Percentiles rank a stretch among this genome's conserved stretches.
Conservation (phyloP, 2,329 filamentous ascomycete species). For the Alternaria triticina region DNA sequence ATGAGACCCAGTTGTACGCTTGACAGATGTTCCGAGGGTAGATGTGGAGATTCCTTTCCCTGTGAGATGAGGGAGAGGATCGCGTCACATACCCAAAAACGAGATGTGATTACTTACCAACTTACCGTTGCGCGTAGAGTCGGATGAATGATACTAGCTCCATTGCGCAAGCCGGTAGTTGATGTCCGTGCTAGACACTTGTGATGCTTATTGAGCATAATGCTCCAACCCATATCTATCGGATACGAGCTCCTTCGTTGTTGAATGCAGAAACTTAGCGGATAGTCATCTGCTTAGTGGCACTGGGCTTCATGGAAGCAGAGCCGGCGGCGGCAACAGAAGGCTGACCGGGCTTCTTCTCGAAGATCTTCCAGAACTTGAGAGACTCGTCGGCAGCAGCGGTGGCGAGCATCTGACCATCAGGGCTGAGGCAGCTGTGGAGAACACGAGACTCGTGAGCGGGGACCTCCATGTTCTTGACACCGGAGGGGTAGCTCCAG, state of each 20-base stretch:
- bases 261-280: conserved; percentile 33
- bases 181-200: conserved; percentile 16
- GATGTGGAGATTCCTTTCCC: conserved; percentile 39
- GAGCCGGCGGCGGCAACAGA: conserved; percentile 69
- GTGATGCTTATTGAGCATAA: conserved; percentile 21
- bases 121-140: conserved; percentile 52
- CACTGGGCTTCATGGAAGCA: conserved; percentile 76
- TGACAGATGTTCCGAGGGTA: conserved; percentile 37
- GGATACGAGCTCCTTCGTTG: neutral
- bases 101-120: conserved; percentile 51
- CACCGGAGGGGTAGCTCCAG: conserved; percentile 97
- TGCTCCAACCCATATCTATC: conserved; percentile 7
- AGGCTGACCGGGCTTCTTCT: conserved; percentile 88
- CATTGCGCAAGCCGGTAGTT: conserved; percentile 47
- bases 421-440: conserved; percentile 94
- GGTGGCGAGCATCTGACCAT: conserved; percentile 97
- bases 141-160: conserved; percentile 38
- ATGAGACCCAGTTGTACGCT: conserved; percentile 28
- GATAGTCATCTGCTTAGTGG: conserved; percentile 90
- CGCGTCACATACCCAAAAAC: conserved; percentile 49
- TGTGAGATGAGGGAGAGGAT: conserved; percentile 24
- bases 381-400: conserved; percentile 94
- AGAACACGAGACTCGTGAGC: conserved; percentile 96
- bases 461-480: conserved; percentile 97
- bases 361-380: conserved; percentile 99